Evolutionary conservation across 2,329 filamentous ascomycete genomes (phyloP), one percentile per base, ranked within the genome.

Genomic region (Xylaria hypoxylon): DNA sequence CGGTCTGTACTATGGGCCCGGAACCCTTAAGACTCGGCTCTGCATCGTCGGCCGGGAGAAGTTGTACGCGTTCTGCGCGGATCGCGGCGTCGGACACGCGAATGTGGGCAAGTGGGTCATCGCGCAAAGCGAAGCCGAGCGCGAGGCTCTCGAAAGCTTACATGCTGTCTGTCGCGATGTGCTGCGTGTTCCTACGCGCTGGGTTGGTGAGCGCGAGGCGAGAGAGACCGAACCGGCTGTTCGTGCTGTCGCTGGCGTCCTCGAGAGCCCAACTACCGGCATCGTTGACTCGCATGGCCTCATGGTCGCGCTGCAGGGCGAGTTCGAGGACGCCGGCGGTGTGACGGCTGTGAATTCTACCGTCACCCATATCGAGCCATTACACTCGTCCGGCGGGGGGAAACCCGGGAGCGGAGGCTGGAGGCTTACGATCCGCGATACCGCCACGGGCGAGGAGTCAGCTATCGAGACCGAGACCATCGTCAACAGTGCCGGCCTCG

Each of bases 71-170:
- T 87, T 97, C 47, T 97, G 95, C 82, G 79, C 81, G 5, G 81
- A 81, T 63, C 83, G 92, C 73, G 79, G 80, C 64, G 91, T 99
- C 57, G 88, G 88, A 0, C 87, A 96, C 80, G 85, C 85, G 60
- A 90, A 90, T 76, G 92, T 89, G 26, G 94, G 94, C 66, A 98
- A 97, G 82, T 97, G 95, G 94, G 92, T 98, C 74, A 92, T 98
- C 1, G 95, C 95, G 0, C 96, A 98, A 81, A 91, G 89, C 59
- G 84, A 84, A 1, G 81, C 80, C 52, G 92, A 98, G 81, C 85
- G 87, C 76, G 84, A 82, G n/a, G 88, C 87, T 50, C 87, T 86
- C 2, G 79, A 89, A 71, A 77, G 75, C 22, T 79, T 91, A 22
- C 80, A 86, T 68, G 76, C 75, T 10, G 80, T 85, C 56, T 86